phyloP scores from a whole-genome alignment of 2,329 filamentous ascomycete genomes.

The Cytospora paraplurivora region DNA sequence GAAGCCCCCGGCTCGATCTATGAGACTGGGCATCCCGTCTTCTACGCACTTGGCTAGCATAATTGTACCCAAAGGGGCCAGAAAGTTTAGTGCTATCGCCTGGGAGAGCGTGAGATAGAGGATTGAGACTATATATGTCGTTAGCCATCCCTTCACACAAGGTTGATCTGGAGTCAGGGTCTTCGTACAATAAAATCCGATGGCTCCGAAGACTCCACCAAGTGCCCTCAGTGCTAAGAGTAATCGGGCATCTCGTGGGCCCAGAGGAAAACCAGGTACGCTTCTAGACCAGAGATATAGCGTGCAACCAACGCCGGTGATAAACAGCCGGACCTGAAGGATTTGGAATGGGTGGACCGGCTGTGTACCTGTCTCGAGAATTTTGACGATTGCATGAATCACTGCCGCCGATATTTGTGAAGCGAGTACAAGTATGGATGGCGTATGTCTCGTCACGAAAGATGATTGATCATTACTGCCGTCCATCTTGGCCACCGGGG shows the following conservation, averaged over 20 bases:
- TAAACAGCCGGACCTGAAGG: slow-evolving; percentile 75
- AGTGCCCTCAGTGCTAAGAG: slow-evolving; percentile 70
- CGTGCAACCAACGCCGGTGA: slow-evolving; percentile 68
- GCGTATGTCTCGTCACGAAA: slow-evolving; percentile 21
- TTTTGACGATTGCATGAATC: slow-evolving; percentile 23
- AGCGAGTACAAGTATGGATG: slow-evolving; percentile 23
- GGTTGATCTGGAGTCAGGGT: neutral
- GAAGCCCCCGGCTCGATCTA: slow-evolving; percentile 74
- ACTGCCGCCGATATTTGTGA: slow-evolving; percentile 23
- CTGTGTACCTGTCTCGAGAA: slow-evolving; percentile 16
- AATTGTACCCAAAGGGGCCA: slow-evolving; percentile 76
- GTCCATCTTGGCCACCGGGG: neutral
- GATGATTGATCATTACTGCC: neutral
- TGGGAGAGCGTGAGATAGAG: slow-evolving; percentile 84
- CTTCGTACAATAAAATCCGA: slow-evolving; percentile 53
- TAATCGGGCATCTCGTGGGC: slow-evolving; percentile 64
- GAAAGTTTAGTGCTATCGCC: slow-evolving; percentile 86
- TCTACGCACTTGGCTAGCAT: slow-evolving; percentile 76
- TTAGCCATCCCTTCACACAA: slow-evolving; percentile 34
- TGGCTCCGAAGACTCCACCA: slow-evolving; percentile 74
- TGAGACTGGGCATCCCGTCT: slow-evolving; percentile 75
- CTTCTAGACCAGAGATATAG: slow-evolving; percentile 73
- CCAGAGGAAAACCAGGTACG: slow-evolving; percentile 71
- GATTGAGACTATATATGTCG: slow-evolving; percentile 65
- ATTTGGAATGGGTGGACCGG: slow-evolving; percentile 40